These are phyloP conservation scores for Hypoxylon sp. DNA, from an alignment of 2,329 filamentous ascomycete species.

Conservation along the genomic window DNA sequence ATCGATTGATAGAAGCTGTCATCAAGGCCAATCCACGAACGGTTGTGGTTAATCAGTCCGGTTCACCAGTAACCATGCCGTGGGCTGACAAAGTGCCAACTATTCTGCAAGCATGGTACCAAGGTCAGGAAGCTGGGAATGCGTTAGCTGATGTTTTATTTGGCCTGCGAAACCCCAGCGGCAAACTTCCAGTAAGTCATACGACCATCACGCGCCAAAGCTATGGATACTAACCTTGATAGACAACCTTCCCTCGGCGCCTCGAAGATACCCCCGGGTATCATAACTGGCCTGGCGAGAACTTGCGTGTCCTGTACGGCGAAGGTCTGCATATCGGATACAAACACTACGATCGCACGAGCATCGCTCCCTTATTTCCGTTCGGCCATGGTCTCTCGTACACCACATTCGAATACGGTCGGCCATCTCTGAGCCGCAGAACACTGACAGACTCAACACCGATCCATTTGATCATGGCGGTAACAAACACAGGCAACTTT, in stretches of 20 bases:
- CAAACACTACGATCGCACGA: constrained; percentile 71
- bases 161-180: constrained; percentile 69
- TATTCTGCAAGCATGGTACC: constrained; percentile 76
- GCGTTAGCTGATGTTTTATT: constrained; percentile 73
- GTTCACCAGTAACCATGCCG: constrained; percentile 74
- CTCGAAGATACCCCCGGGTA: constrained; percentile 74
- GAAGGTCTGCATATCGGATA: constrained; percentile 80
- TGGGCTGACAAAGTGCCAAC: constrained; percentile 72
- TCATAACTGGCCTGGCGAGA: constrained; percentile 78
- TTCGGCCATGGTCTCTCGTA: constrained; percentile 81
- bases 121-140: constrained; percentile 74
- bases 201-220: neutral
- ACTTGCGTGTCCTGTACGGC: constrained; percentile 72
- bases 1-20: constrained; percentile 70
- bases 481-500: constrained; percentile 64
- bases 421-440: constrained; percentile 58
- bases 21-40: constrained; percentile 70
- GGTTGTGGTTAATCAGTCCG: constrained; percentile 74
- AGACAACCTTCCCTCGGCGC: constrained; percentile 71
- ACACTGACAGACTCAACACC: constrained; percentile 51
- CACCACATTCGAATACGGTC: constrained; percentile 72
- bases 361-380: constrained; percentile 69
- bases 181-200: constrained; percentile 67
- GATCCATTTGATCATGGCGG: constrained; percentile 57
- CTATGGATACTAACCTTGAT: too few relatives aligned